Evolutionary conservation across 495 filamentous ascomycete genomes (phyloP), one percentile per base, ranked within the genome.

Genomic region (Lentithecium fluviatile): DNA sequence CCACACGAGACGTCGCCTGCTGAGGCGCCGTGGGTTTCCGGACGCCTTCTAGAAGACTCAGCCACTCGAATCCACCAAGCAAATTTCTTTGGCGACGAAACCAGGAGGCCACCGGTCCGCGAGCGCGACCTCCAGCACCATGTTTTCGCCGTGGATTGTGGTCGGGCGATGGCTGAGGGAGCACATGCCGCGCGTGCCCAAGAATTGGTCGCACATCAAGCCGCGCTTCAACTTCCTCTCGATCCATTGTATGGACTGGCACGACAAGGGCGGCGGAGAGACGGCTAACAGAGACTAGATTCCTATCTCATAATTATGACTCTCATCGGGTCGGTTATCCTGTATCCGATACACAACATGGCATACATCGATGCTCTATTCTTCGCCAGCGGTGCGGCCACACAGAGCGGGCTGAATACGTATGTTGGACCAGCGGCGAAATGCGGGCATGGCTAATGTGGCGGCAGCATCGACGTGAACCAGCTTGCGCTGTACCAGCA

Each of bases 371-470:
- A 99, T 79, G 89, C 91, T 13, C 81, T 99, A 17, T 90, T 96
- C 77, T 88, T 95, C 60, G 80, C 86, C 12, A 80, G 79, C 58
- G 91, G 95, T 13, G 80, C 87, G 36, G 83, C 88, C 54, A 97
- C 92, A 0, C 94, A 99, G 71, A 93, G 89, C 48, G 94, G 94
- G 0, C 76, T 99, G 58, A 98, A 98, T 73, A 86, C 91, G 65
- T 82, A 70, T 32, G 62, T 64, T 53, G 19, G 6, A 1, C 15
- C 2, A 26, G 32, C 20, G 12, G 19, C 15, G 59, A n/a, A 2
- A 26, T 7, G 20, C 29, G 43, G 23, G 34, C 26, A 11, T 17
- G 15, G 51, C 45, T 68, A 20, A 73, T 17, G 52, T 43, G 25
- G 23, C 45, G 23, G 6, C 45, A 81, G 80, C 19, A 74, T 96